phyloP scores from a whole-genome alignment of 1,284 basidiomycete genomes.

The Leccinum fuscescens region DNA sequence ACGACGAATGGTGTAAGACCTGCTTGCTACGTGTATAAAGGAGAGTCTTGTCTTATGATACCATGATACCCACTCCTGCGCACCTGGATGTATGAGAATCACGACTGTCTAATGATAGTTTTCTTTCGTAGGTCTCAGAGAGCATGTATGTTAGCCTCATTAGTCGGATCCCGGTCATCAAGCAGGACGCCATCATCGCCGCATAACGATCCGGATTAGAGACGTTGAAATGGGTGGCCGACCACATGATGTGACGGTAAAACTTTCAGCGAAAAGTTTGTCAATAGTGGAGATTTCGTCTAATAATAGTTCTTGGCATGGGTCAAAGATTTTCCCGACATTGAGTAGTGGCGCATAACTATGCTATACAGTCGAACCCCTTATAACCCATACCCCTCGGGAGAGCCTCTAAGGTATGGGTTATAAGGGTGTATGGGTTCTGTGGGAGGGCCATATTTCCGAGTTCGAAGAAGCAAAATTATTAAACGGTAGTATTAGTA shows the following conservation, averaged over 20 bases:
- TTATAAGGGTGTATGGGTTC: no score
- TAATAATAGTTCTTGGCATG: neutral
- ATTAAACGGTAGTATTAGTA: no score
- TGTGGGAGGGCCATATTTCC: no score
- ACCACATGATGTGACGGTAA: neutral
- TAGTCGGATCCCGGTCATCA: neutral
- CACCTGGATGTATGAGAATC: neutral
- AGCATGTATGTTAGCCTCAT: neutral
- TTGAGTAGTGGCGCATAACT: no score
- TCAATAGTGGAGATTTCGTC: no score
- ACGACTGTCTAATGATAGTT: neutral
- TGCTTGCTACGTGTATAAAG: neutral
- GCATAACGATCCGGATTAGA: neutral
- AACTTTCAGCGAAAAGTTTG: neutral
- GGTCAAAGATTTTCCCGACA: neutral
- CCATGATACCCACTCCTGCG: neutral
- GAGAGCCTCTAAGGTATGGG: no score
- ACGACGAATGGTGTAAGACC: neutral
- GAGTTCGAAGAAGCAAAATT: no score
- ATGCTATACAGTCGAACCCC: no score
- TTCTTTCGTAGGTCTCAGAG: neutral
- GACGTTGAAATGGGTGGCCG: neutral
- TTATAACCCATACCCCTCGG: no score
- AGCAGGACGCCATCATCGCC: neutral
- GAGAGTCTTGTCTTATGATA: neutral